Percentiles rank a stretch among this genome's conserved stretches.
Conservation (phyloP, 352 stramenopile genomes). For the Phytophthora megakarya region DNA sequence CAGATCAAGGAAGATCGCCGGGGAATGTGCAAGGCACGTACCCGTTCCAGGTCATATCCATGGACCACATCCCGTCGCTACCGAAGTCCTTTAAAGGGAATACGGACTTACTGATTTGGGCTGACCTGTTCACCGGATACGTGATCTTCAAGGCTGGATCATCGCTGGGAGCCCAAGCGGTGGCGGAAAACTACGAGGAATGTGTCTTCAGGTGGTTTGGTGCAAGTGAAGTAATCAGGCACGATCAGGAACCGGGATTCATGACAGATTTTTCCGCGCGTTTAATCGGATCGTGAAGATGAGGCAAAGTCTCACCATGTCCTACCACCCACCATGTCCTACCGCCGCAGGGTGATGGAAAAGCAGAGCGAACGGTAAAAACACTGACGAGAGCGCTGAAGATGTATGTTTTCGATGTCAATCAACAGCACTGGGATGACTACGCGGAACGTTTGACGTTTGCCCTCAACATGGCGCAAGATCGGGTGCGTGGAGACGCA, state of each 20-base stretch:
- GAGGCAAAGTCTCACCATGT: background rate
- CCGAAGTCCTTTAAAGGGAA: conserved; percentile 20
- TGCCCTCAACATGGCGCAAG: background rate
- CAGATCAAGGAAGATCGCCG: background rate
- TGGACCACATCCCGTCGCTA: no score
- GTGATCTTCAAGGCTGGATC: background rate
- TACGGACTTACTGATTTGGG: conserved; percentile 16
- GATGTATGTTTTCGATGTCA: conserved; percentile 10
- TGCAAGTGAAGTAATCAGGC: no score
- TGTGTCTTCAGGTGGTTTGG: no score
- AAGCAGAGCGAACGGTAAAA: background rate
- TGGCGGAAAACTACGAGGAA: no score
- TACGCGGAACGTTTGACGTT: conserved; percentile 12
- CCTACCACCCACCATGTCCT: conserved; percentile 4
- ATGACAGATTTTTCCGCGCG: conserved; percentile 8
- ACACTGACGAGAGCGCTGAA: conserved; percentile 1
- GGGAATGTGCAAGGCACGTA: no score
- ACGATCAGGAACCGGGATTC: no score
- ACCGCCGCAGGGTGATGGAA: background rate
- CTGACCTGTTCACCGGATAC: conserved; percentile 2
- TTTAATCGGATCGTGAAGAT: conserved; percentile 1
- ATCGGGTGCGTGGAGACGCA: background rate
- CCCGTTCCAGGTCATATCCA: no score
- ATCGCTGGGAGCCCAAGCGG: background rate
- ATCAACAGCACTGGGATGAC: conserved; percentile 8